phyloP scores from a whole-genome alignment of 2,329 filamentous ascomycete genomes.

The Endothia cerciana region DNA sequence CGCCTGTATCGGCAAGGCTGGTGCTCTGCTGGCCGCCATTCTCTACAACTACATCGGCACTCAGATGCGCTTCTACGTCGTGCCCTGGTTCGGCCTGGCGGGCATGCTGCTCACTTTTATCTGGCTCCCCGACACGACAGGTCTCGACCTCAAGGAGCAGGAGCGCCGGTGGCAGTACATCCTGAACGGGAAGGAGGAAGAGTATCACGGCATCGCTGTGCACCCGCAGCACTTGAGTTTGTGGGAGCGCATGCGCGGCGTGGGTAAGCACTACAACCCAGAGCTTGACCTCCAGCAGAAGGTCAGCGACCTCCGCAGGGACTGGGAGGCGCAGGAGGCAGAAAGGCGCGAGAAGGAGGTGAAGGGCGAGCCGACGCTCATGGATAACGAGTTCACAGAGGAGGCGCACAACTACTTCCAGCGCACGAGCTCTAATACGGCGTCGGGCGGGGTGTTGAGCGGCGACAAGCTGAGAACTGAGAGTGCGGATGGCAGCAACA shows the following conservation, averaged over 20 bases:
- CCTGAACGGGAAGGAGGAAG: slow-evolving; percentile 71
- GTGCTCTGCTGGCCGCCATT: slow-evolving; percentile 83
- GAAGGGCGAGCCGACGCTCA: slow-evolving; percentile 38
- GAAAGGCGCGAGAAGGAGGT: slow-evolving; percentile 53
- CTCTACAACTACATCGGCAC: slow-evolving; percentile 94
- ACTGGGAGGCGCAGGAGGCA: slow-evolving; percentile 61
- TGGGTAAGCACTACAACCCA: slow-evolving; percentile 82
- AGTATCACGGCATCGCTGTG: slow-evolving; percentile 93
- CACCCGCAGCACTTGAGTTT: slow-evolving; percentile 86
- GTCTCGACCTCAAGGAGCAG: slow-evolving; percentile 95
- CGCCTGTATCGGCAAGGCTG: slow-evolving; percentile 87
- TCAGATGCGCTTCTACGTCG: slow-evolving; percentile 84
- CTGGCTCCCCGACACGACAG: slow-evolving; percentile 96
- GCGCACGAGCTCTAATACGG: slow-evolving; percentile 34
- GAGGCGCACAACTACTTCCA: slow-evolving; percentile 61
- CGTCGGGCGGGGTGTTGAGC: slow-evolving; percentile 12
- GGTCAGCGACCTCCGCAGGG: slow-evolving; percentile 77
- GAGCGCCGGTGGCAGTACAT: slow-evolving; percentile 93
- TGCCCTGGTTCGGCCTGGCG: slow-evolving; percentile 91
- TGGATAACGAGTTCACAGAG: slow-evolving; percentile 55
- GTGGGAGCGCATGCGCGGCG: slow-evolving; percentile 82
- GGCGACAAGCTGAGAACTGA: slow-evolving; percentile 20
- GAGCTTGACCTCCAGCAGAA: slow-evolving; percentile 81
- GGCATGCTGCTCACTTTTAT: slow-evolving; percentile 82
- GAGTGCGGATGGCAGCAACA: slow-evolving; percentile 17